phyloP scores from a whole-genome alignment of 176 grass and related monocot species.

The Lolium rigidum region DNA sequence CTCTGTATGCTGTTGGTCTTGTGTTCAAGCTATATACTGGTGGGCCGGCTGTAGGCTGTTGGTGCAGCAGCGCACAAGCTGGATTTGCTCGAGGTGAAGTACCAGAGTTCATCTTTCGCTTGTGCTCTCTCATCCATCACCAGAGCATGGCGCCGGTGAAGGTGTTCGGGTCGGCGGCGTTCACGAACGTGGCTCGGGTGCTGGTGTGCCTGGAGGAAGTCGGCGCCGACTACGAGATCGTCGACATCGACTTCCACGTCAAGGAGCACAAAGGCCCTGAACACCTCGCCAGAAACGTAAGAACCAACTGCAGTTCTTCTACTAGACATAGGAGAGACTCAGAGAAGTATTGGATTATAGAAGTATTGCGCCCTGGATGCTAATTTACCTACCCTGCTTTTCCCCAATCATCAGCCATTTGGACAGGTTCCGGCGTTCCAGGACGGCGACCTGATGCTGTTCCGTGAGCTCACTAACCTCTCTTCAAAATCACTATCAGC shows the following conservation, averaged over 20 bases:
- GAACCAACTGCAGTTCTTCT: neutral
- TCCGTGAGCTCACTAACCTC: neutral
- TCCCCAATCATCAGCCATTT: neutral
- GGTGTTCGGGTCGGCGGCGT: neutral
- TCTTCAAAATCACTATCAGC: neutral
- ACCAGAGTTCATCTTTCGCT: too few species aligned
- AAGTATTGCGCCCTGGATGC: neutral
- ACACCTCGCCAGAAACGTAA: neutral
- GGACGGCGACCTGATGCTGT: neutral
- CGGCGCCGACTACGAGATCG: conserved; percentile 8
- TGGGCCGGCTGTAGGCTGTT: too few species aligned
- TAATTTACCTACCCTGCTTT: neutral
- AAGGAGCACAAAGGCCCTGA: neutral
- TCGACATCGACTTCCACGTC: neutral
- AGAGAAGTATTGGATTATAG: neutral
- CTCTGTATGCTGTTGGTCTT: too few species aligned
- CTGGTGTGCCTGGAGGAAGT: conserved; percentile 23
- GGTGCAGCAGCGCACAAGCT: neutral
- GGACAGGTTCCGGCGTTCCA: conserved; percentile 19
- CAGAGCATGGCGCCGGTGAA: conserved; percentile 18
- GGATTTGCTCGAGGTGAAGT: neutral
- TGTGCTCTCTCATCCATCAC: neutral
- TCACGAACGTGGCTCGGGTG: conserved; percentile 26
- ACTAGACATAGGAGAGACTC: neutral
- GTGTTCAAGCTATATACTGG: too few species aligned